Conservation (phyloP, 2,329 filamentous ascomycete genomes). For the Fonsecaea multimorphosa region DNA sequence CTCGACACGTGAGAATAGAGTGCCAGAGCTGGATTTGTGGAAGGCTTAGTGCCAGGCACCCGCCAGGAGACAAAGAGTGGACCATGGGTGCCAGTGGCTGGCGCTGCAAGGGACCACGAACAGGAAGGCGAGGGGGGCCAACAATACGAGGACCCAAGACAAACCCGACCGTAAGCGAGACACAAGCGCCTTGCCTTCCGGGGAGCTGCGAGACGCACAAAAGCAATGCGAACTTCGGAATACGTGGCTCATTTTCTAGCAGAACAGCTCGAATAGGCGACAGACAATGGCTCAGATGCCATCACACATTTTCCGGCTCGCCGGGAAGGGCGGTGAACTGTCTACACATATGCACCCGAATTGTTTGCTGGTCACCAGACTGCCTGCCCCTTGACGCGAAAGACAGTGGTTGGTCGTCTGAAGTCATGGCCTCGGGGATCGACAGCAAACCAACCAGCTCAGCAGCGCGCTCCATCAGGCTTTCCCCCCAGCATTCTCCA, state of each 20-base stretch:
- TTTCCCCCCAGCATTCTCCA: neutral
- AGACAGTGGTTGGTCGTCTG: constrained; percentile 7
- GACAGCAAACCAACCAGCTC: neutral
- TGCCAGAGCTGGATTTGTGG: constrained; percentile 13
- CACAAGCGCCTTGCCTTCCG: constrained; percentile 4
- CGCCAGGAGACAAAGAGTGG: constrained; percentile 1
- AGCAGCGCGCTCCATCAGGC: neutral
- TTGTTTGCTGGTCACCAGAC: constrained; percentile 13
- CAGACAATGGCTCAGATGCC: neutral
- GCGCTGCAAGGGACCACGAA: constrained; percentile 19
- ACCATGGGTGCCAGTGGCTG: constrained; percentile 6
- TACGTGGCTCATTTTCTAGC: neutral
- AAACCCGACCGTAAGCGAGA: constrained; percentile 9
- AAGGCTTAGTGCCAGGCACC: constrained; percentile 7
- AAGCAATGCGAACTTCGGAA: neutral
- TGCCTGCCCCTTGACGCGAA: neutral
- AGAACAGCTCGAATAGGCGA: neutral
- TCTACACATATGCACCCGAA: neutral
- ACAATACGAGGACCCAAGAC: constrained; percentile 6
- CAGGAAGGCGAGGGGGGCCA: constrained; percentile 1
- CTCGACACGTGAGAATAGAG: constrained; percentile 16
- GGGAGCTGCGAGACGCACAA: neutral
- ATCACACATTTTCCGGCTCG: neutral
- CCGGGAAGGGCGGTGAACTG: neutral
- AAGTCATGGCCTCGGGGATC: neutral